Evolutionary conservation across 2,329 filamentous ascomycete genomes (phyloP).

Genomic region (Xylaria hypoxylon): DNA sequence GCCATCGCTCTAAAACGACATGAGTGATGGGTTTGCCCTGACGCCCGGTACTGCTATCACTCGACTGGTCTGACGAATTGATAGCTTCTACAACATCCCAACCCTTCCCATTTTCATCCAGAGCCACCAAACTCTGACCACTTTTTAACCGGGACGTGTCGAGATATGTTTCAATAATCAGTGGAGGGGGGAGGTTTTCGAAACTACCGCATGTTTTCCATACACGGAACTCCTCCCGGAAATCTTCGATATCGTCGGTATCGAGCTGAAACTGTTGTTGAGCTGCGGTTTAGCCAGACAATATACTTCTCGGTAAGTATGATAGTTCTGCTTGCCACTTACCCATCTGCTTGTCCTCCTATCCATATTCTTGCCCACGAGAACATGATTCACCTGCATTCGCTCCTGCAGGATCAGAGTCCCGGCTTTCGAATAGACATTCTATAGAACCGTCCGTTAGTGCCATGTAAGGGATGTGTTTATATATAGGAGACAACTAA

Average conservation of each 20-base stretch:
- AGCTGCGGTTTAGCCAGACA: constrained; percentile 29
- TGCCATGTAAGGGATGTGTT: not conserved
- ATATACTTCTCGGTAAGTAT: not conserved
- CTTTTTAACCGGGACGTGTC: constrained; percentile 82
- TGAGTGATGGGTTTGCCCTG: constrained; percentile 69
- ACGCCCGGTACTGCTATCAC: constrained; percentile 58
- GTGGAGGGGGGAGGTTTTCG: constrained; percentile 80
- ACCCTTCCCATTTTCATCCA: constrained; percentile 89
- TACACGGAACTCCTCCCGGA: constrained; percentile 80
- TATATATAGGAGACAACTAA: constrained; percentile 57
- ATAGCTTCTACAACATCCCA: constrained; percentile 93
- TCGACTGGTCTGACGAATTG: constrained; percentile 69
- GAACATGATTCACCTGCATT: constrained; percentile 67
- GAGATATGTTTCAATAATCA: constrained; percentile 91
- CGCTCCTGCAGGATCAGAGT: constrained; percentile 85
- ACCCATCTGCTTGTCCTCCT: constrained; percentile 51
- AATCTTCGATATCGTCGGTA: constrained; percentile 90
- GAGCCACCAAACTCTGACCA: constrained; percentile 86
- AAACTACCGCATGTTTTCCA: constrained; percentile 86
- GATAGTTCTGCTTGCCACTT: constrained; percentile 35
- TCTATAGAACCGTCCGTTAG: constrained; percentile 63
- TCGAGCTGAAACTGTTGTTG: constrained; percentile 86
- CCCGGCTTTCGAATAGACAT: constrained; percentile 90
- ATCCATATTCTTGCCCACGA: constrained; percentile 48
- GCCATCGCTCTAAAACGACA: constrained; percentile 92